These are phyloP conservation scores for Penicillium sp. DNA, from an alignment of 2,329 filamentous ascomycete genomes.

Conservation along the genomic window DNA sequence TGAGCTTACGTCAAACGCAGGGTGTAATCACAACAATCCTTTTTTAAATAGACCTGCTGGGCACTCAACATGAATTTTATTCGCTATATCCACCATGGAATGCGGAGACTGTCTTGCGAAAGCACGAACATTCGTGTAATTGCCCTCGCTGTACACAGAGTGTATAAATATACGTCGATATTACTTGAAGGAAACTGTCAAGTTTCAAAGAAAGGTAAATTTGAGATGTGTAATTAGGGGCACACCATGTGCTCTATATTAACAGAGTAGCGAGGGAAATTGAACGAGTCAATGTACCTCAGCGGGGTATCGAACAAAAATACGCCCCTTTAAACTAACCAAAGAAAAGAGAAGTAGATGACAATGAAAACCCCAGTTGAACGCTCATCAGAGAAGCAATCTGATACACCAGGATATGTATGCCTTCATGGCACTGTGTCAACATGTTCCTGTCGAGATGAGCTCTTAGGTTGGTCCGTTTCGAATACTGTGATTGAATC, in stretches of 20 bases:
- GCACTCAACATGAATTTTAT: too few relatives aligned
- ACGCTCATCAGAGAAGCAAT: neutral
- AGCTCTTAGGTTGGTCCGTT: neutral
- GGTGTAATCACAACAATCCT: too few relatives aligned
- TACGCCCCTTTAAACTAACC: neutral
- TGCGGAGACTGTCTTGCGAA: too few relatives aligned
- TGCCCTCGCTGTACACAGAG: too few relatives aligned
- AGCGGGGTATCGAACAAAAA: neutral
- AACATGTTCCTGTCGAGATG: neutral
- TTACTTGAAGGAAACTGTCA: too few relatives aligned
- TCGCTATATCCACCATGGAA: too few relatives aligned
- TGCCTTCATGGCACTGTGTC: neutral
- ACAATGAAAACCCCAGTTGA: neutral
- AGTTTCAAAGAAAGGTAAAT: too few relatives aligned
- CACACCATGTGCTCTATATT: neutral
- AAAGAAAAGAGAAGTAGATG: neutral
- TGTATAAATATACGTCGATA: too few relatives aligned
- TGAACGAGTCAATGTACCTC: neutral
- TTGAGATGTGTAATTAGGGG: neutral
- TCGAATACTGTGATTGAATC: slow-evolving; percentile 7
- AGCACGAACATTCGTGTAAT: too few relatives aligned
- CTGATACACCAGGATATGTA: neutral
- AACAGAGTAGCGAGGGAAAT: neutral
- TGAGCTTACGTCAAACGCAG: too few relatives aligned
- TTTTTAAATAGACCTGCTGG: too few relatives aligned